Percentiles rank a stretch among this genome's conserved stretches.
phyloP scores from a whole-genome alignment of 495 filamentous ascomycete genomes.

The Saxophila tyrrhenica region DNA sequence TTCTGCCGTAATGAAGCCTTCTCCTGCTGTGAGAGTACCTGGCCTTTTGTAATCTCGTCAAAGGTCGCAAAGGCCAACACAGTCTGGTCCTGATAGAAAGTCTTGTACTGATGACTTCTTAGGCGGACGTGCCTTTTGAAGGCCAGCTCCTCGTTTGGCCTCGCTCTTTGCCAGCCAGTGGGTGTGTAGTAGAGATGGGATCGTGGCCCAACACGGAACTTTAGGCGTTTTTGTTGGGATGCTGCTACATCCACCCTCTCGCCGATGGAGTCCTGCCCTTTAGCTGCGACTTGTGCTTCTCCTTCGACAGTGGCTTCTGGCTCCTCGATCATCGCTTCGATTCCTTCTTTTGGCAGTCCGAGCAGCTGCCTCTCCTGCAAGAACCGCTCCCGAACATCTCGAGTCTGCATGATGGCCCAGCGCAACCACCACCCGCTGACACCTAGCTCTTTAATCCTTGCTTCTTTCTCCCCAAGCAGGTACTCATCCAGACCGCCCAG shows the following conservation, averaged over 20 bases:
- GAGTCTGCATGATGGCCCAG: conserved; percentile 73
- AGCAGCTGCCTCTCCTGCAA: conserved; percentile 40
- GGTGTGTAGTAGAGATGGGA: conserved; percentile 14
- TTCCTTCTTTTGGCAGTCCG: conserved; percentile 32
- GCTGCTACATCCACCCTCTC: not conserved
- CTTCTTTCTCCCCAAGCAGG: conserved; percentile 60
- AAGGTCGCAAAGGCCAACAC: not conserved
- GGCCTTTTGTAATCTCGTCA: not conserved
- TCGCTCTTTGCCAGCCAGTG: conserved; percentile 11
- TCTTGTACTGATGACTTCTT: not conserved
- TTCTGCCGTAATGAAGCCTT: not conserved
- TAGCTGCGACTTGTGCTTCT: conserved; percentile 1
- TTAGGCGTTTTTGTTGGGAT: conserved; percentile 4
- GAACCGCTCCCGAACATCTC: conserved; percentile 48
- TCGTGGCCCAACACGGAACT: conserved; percentile 15
- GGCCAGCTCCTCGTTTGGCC: conserved; percentile 1
- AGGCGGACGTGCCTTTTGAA: not conserved
- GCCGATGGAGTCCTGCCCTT: not conserved
- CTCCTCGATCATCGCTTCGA: conserved; percentile 3
- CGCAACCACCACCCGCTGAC: conserved; percentile 77
- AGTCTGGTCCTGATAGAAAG: not conserved
- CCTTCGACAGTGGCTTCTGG: conserved; percentile 2
- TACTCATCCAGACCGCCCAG: conserved; percentile 84
- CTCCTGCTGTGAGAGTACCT: not conserved
- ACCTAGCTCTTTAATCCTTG: conserved; percentile 71